Evolutionary conservation across 139 green algal genomes (phyloP).

Genomic region (Tetraselmis striata): DNA sequence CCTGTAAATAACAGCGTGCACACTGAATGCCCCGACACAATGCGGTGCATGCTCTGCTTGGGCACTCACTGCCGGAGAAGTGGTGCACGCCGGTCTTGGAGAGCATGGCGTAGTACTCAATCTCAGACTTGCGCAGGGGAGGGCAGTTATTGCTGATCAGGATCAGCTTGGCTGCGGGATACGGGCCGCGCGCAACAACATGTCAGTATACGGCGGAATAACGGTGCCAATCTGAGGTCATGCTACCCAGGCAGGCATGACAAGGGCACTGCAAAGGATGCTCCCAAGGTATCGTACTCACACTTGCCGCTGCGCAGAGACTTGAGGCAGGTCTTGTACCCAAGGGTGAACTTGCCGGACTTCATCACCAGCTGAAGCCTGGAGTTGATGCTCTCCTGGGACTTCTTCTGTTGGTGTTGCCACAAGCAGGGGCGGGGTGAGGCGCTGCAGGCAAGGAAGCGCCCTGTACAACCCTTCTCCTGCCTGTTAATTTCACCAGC

Average conservation of each 20-base stretch:
- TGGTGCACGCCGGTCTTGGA: conserved; percentile 98
- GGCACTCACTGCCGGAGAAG: conserved; percentile 90
- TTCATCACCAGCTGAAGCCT: conserved; percentile 98
- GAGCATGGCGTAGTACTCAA: conserved; percentile 99
- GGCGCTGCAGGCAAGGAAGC: not conserved
- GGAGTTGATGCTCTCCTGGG: conserved; percentile 94
- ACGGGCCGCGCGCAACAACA: too few species aligned
- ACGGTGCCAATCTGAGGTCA: too few species aligned
- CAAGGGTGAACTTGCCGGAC: conserved; percentile 97
- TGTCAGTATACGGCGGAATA: too few species aligned
- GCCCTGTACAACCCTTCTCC: not conserved
- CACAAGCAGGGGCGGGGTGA: not conserved
- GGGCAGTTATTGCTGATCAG: conserved; percentile 98
- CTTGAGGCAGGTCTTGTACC: conserved; percentile 98
- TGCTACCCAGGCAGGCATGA: too few species aligned
- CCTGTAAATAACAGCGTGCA: too few species aligned
- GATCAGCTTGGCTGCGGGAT: conserved; percentile 88
- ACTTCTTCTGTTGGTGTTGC: conserved; percentile 71
- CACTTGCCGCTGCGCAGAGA: conserved; percentile 89
- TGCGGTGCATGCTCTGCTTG: too few species aligned
- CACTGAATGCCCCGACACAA: too few species aligned
- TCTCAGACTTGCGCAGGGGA: conserved; percentile 90
- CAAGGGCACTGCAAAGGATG: too few species aligned
- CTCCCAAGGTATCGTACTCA: conserved; percentile 28
- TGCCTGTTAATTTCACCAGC: not conserved